phyloP scores from a whole-genome alignment of 371 early-diverging fungal genomes.

The Rhizopus delemar region DNA sequence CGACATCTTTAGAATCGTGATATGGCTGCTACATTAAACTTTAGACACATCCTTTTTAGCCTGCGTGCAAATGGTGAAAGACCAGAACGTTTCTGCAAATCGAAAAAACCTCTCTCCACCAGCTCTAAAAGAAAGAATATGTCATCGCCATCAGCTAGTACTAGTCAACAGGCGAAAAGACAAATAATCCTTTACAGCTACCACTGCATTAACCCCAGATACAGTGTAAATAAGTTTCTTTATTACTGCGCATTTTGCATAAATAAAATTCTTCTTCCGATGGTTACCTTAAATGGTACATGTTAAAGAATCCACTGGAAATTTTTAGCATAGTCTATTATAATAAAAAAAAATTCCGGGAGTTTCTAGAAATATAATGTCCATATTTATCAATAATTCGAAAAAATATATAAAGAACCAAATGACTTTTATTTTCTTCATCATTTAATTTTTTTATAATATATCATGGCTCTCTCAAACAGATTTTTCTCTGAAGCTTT shows the following conservation, averaged over 20 bases:
- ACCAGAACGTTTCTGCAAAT: too few relatives aligned
- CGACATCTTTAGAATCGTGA: too few relatives aligned
- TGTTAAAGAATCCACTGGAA: neutral
- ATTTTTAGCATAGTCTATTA: neutral
- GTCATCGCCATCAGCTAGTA: too few relatives aligned
- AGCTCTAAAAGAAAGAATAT: too few relatives aligned
- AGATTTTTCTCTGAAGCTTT: conserved; percentile 36
- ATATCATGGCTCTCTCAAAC: conserved; percentile 28
- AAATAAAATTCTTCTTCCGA: neutral
- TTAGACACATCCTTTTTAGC: too few relatives aligned
- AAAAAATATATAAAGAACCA: neutral
- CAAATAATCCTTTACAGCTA: too few relatives aligned
- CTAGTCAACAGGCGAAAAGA: too few relatives aligned
- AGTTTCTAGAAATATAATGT: neutral
- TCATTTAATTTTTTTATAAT: neutral
- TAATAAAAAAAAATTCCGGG: neutral
- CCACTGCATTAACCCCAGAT: too few relatives aligned
- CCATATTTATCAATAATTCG: neutral
- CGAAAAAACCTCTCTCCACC: too few relatives aligned
- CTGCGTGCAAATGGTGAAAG: too few relatives aligned
- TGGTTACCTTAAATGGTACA: neutral
- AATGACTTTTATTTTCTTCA: neutral
- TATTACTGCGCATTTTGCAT: neutral
- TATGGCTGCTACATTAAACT: too few relatives aligned
- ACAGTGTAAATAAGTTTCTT: too few relatives aligned